Conservation (phyloP, 2,329 filamentous ascomycete species). For the Pseudogymnoascus pannorum region DNA sequence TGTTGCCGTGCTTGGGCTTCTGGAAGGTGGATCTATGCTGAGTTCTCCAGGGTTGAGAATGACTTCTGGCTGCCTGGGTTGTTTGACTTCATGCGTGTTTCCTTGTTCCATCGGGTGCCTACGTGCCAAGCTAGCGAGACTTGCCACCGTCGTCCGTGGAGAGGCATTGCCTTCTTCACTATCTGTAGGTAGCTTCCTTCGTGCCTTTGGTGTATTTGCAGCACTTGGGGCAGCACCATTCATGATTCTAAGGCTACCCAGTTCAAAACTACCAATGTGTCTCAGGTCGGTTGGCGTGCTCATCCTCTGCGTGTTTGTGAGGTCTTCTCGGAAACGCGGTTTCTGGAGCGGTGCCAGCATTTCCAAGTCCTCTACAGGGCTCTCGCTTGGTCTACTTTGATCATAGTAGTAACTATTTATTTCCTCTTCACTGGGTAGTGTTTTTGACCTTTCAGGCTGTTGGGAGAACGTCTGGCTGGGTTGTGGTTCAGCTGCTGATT, state of each 20-base stretch:
- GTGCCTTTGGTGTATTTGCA: not conserved
- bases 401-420: conserved; percentile 16
- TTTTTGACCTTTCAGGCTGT: not conserved
- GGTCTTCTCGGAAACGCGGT: not conserved
- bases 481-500: not conserved
- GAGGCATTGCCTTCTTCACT: not conserved
- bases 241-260: conserved; percentile 54
- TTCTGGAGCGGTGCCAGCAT: conserved; percentile 1
- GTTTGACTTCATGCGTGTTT: not conserved
- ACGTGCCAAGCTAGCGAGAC: not conserved
- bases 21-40: not conserved
- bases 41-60: not conserved
- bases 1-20: not conserved
- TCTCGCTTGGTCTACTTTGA: conserved; percentile 13
- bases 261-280: conserved; percentile 54
- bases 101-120: not conserved
- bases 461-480: not conserved
- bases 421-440: conserved; percentile 12
- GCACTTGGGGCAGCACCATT: conserved; percentile 46
- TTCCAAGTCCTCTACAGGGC: conserved; percentile 14
- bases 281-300: conserved; percentile 44
- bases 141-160: not conserved
- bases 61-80: not conserved
- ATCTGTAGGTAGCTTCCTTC: not conserved
- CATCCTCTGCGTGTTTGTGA: conserved; percentile 18